Evolutionary conservation across 2,329 filamentous ascomycete species (phyloP).

Genomic region (Alternaria panax): DNA sequence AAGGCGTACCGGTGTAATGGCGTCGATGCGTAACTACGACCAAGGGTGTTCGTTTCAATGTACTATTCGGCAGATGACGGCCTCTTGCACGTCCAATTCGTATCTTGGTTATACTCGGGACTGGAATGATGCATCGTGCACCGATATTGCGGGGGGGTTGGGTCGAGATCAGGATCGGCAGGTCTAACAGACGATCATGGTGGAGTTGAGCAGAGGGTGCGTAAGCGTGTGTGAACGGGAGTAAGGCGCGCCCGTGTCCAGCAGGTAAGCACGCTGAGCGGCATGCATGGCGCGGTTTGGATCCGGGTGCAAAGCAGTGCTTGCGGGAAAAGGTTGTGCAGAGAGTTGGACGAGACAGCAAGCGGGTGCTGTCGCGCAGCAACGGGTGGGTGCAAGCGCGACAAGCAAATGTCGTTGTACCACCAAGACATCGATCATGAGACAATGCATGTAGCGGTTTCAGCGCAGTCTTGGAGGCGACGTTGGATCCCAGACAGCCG

Average conservation of each 20-base stretch:
- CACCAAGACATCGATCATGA: conserved; percentile 10
- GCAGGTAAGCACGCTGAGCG: background rate
- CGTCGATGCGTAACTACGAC: background rate
- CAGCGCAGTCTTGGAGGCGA: conserved; percentile 10
- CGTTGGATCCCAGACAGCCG: conserved; percentile 13
- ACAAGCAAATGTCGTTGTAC: conserved; percentile 12
- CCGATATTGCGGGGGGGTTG: background rate
- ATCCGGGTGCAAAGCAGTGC: background rate
- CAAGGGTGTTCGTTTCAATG: conserved; percentile 6
- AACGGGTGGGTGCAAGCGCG: conserved; percentile 8
- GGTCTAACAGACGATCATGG: background rate
- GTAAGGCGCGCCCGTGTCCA: background rate
- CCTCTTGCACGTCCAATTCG: background rate
- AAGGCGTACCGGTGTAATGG: conserved; percentile 15
- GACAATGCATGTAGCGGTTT: conserved; percentile 18
- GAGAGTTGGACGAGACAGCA: background rate
- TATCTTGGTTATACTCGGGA: background rate
- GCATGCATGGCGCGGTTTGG: background rate
- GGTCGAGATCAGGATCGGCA: background rate
- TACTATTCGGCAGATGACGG: conserved; percentile 7
- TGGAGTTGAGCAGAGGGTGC: conserved; percentile 4
- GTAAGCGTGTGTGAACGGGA: conserved; percentile 12
- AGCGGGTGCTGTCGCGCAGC: conserved; percentile 3
- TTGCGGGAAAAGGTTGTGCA: conserved; percentile 1
- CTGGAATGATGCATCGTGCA: background rate